Evolutionary conservation across 306 rosid species (phyloP).

Genomic region (Lupinus albus): DNA sequence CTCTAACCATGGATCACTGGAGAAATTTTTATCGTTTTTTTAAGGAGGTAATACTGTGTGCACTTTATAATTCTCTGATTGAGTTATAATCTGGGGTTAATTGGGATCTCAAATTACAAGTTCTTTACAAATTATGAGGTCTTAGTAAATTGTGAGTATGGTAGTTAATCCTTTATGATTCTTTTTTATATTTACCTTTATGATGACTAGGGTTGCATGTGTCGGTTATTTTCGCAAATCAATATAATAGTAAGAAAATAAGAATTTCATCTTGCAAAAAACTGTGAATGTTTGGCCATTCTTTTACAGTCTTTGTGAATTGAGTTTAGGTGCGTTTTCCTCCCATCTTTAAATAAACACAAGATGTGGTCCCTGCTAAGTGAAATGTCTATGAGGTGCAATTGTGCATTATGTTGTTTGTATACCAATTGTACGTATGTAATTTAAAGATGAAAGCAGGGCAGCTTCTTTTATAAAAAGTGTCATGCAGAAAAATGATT

Average conservation of each 20-base stretch:
- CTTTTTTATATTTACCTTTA: background rate
- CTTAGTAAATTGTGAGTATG: background rate
- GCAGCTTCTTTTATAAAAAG: slow-evolving; percentile 27
- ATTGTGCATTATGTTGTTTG: background rate
- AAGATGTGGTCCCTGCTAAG: background rate
- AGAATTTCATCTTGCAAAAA: slow-evolving; percentile 7
- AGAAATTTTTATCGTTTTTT: slow-evolving; percentile 56
- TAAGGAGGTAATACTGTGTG: slow-evolving; percentile 53
- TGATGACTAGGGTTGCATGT: background rate
- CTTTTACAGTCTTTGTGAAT: background rate
- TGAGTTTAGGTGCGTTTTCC: background rate
- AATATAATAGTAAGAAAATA: background rate
- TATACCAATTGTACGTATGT: background rate
- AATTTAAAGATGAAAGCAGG: slow-evolving; percentile 33
- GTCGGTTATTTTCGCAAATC: background rate
- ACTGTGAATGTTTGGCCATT: background rate
- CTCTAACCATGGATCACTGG: slow-evolving; percentile 70
- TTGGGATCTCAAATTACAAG: slow-evolving; percentile 14
- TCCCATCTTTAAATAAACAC: slow-evolving; percentile 2
- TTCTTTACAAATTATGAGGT: slow-evolving; percentile 20
- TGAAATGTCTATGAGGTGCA: slow-evolving; percentile 5
- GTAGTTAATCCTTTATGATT: background rate
- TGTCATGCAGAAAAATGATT: slow-evolving; percentile 19
- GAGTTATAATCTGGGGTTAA: slow-evolving; percentile 27
- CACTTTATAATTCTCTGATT: slow-evolving; percentile 4